Evolutionary conservation across 2,329 filamentous ascomycete species (phyloP), one percentile per base, ranked within the genome.

Genomic region (Neofusicoccum umdonicola): DNA sequence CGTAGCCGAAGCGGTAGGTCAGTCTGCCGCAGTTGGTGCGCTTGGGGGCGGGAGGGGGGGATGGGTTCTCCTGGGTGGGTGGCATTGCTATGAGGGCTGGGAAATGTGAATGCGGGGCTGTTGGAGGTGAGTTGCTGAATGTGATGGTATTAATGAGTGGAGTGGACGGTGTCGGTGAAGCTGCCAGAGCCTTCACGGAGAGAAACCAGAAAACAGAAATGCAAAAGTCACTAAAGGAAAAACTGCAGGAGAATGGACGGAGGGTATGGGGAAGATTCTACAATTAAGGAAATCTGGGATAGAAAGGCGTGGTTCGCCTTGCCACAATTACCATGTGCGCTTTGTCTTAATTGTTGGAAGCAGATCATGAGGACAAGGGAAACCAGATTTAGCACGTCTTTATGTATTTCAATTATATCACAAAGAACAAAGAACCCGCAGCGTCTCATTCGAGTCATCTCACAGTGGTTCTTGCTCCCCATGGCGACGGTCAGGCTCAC

Each of bases 1-100:
- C 19, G 62, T 64, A 64, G 11, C 52, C 12, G 62, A 64, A 64
- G 44, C 62, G 62, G 62, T 57, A 48, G 42, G 35, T 17, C 4
- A 13, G 51, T 19, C 44, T 37, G 19, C 52, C 19, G 62, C 62
- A 64, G 52, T 64, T 64, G 52, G 62, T 48, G 19, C 50, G 48
- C 9, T 34, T 44, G n/a, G 27, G 6, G 27, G 9, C 41, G 22
- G n/a, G 52, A 1, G 8, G 12, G 3, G 22, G 22, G 22, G 3
- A 22, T 3, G 22, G 22, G 4, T 17, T 22, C 12, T 4, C 4
- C 11, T 4, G 22, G 17, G 13, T 37, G 7, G 37, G 17, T 22
- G 39, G 13, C 4, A 27, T 5, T 15, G 37, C 22, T 22, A 22
- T 22, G 22, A 1, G 22, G 22, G 22, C 11, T 11, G 56, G 6